Evolutionary conservation across 139 green algal genomes (phyloP), one percentile per base, ranked within the genome.

Genomic region (Volvox africanus): DNA sequence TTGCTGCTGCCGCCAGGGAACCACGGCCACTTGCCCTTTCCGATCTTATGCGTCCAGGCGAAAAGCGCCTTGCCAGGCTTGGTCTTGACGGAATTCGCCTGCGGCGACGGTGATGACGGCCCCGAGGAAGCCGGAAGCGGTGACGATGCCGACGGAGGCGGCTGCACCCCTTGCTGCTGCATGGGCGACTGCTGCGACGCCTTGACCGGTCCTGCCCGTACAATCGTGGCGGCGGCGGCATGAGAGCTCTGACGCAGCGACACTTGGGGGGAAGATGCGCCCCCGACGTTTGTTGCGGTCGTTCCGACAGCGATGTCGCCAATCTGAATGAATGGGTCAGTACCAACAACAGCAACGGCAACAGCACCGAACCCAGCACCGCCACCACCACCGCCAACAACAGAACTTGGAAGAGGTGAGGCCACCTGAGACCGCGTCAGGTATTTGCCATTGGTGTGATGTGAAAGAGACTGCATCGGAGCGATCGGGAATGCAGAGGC

Each of bases 21-120:
- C 80, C 80, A 86, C 17, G 26, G 80, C 80, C 80, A 86, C 55
- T 73, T 86, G 80, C 50, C 55, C 12, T 37, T 61, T 20, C 80
- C 55, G 1, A 86, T 55, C 80, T 71, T 71, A 22, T 86, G 24
- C 1, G 80, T 86, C 80, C 80, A 86, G 50, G 80, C 26, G n/a
- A 86, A 86, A 13, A 73, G 55, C 50, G 50, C 80, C 55, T 73
- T 86, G 75, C 71, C 71, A 18, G 75, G 50, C 75, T 81, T 81
- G 36, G 16, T 33, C 78, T 84, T 84, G 78, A 0, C 24, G 20
- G 36, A 36, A 22, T 37, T 16, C 76, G n/a, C 24, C 36, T 33
- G 78, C 75, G 44, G 75, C 24, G 18, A 19, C 67, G 67, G 44
- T 55, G 44, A 55, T 55, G 44, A 14, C 9, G n/a, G n/a, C n/a